Evolutionary conservation across 2,329 filamentous ascomycete genomes (phyloP), one percentile per base, ranked within the genome.

Genomic region (Incumbomyces lentus): DNA sequence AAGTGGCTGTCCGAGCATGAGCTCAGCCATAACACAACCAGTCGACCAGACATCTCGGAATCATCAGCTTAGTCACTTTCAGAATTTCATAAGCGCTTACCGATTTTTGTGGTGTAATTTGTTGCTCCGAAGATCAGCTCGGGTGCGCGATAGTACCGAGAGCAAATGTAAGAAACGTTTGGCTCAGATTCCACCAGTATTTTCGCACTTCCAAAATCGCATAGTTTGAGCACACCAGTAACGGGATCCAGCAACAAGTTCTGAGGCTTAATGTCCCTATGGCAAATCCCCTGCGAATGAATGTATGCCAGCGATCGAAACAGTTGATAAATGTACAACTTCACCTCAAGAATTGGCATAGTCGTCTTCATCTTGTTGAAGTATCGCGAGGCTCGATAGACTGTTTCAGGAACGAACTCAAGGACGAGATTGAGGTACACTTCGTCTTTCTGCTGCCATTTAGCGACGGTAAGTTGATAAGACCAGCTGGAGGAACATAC

Each of bases 301-400:
- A 98, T 98, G 71, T 98, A 98, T 62, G 92, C 92, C 58, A 98
- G 77, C 31, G 92, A 94, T 59, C 92, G 84, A 79, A 98, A 98
- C 46, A 98, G 84, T 74, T 98, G 92, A 72, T 98, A 98, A 65
- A 90, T 98, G 75, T 96, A 98, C 53, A 98, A 83, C 75, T 98
- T 98, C 64, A 96, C 88, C 69, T 98, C 92, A 59, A 98, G 79
- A 59, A 90, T 95, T 13, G 92, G 92, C 92, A 98, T 98, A 44
- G 90, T 95, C 6, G 89, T 94, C 81, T 96, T 98, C 83, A 96
- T 84, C 75, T 98, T 98, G 77, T 93, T 96, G 78, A 98, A 98
- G 72, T 95, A 96, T 61, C 92, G 83, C 54, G 92, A 96, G 36
- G 92, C 92, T 62, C 92, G 83, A 69, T 98, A 98, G 43, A 98